Evolutionary conservation across 2,329 filamentous ascomycete genomes (phyloP), one percentile per base, ranked within the genome.

Genomic region (Rugonectria rugulosa): DNA sequence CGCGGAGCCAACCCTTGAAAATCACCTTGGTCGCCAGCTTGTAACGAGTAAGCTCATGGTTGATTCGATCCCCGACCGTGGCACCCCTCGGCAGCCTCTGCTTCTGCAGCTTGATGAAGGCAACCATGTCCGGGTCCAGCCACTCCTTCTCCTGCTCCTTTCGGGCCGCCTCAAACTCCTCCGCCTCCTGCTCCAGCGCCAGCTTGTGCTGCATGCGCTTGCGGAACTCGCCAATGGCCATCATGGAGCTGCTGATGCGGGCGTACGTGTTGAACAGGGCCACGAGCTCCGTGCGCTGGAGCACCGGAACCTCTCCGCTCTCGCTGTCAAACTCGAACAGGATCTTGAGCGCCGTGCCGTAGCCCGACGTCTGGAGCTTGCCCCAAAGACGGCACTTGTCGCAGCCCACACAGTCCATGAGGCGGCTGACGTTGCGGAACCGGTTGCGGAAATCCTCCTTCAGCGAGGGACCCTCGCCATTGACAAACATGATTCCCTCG

Each of bases 371-470:
- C 77, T 99, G 95, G 31, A 99, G 78, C 77, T 99, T 99, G 43
- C 95, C 95, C 95, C 95, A 99, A 3, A 99, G 86, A 8, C 95
- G 88, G 76, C 95, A 99, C 78, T 99, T 99, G 78, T 99, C 95
- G 74, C 95, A 99, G 38, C 95, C 95, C 17, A 98, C 94, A 66
- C 95, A 99, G 74, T 99, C 95, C 95, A 99, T 99, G 62, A 98
- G 83, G 34, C 95, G 88, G 72, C 91, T 96, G 58, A 99, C 91
- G 71, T 99, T 99, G 71, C 95, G 88, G 82, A 99, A 99, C 14
- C 95, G 90, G 74, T 96, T 95, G 66, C 92, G 89, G 81, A 99
- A 99, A 70, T 99, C 95, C 71, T 98, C 94, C 74, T 98, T 99
- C 53, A 99, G 78, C 3, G 85, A 91, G 3, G 90, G 84, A 2